Conservation (phyloP, 345 rosid species). For the Arabidopsis arenosa region DNA sequence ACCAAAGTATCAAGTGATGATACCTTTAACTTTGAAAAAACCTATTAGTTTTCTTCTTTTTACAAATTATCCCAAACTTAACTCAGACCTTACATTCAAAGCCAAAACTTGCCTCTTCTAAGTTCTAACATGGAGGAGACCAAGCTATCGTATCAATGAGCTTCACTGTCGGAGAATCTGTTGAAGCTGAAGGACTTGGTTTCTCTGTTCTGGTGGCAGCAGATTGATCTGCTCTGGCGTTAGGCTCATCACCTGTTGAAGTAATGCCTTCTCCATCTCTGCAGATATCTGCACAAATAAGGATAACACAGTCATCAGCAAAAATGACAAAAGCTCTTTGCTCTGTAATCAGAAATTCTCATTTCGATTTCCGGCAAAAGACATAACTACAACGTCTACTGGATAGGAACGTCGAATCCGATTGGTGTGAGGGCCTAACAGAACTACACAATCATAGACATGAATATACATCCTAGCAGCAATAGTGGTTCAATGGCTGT, state of each 20-base stretch:
- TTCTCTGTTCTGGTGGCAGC: constrained; percentile 87
- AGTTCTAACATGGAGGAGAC: constrained; percentile 33
- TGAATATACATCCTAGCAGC: not conserved
- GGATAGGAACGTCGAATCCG: not conserved
- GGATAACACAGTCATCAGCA: constrained; percentile 10
- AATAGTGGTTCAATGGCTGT: constrained; percentile 11
- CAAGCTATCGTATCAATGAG: constrained; percentile 4
- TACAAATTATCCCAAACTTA: constrained; percentile 33
- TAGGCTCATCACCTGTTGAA: constrained; percentile 97
- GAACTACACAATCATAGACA: not conserved
- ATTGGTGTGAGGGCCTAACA: not conserved
- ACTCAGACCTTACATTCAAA: constrained; percentile 34
- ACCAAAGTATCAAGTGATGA: not conserved
- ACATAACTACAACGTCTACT: constrained; percentile 12
- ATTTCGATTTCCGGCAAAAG: not conserved
- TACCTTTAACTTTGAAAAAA: not conserved
- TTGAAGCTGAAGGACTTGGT: constrained; percentile 95
- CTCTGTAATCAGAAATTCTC: not conserved
- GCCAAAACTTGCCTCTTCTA: constrained; percentile 32
- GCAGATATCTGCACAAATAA: constrained; percentile 70
- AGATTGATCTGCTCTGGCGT: constrained; percentile 91
- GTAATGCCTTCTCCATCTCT: constrained; percentile 97
- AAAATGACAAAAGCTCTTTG: not conserved
- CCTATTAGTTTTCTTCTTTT: not conserved
- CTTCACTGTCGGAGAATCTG: constrained; percentile 85